A percentile compares a stretch with the other conserved stretches of the same genome.
Conservation (phyloP, 768 basidiomycete species). For the Fomitopsis pulvina region DNA sequence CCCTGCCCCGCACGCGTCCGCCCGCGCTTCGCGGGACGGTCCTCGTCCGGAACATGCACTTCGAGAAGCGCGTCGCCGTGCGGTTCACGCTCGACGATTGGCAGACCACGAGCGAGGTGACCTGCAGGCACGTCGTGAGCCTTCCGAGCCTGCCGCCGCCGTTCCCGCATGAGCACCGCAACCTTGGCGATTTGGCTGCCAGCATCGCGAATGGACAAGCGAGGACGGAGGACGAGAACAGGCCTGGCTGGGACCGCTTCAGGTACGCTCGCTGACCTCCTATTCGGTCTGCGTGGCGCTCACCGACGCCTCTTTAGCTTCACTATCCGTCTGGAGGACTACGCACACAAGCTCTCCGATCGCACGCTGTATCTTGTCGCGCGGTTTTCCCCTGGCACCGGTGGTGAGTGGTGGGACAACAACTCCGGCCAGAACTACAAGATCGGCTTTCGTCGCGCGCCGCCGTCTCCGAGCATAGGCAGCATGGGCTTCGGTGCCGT, state of each 20-base stretch:
- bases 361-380: slow-evolving; percentile 58
- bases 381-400: slow-evolving; percentile 39
- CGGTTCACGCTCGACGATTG: slow-evolving; percentile 92
- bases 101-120: slow-evolving; percentile 87
- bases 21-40: slow-evolving; percentile 62
- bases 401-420: slow-evolving; percentile 93
- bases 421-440: slow-evolving; percentile 75
- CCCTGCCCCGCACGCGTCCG: slow-evolving; percentile 29
- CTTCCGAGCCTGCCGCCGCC: slow-evolving; percentile 30
- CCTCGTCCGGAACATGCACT: slow-evolving; percentile 80
- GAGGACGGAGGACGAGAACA: slow-evolving; percentile 11
- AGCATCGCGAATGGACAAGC: slow-evolving; percentile 22
- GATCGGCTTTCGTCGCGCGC: slow-evolving; percentile 48
- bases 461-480: slow-evolving; percentile 9
- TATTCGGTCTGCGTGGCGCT: not conserved
- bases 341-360: slow-evolving; percentile 40
- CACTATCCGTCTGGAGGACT: slow-evolving; percentile 65
- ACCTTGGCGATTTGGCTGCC: slow-evolving; percentile 37
- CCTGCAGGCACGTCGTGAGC: slow-evolving; percentile 40
- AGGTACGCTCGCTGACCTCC: slow-evolving; percentile 12
- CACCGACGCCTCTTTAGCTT: slow-evolving; percentile 28
- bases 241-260: slow-evolving; percentile 27
- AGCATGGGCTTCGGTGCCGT: slow-evolving; percentile 1
- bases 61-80: slow-evolving; percentile 78
- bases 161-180: slow-evolving; percentile 19